Evolutionary conservation across 768 basidiomycete species (phyloP).

Genomic region (Rhizopogon salebrosus): DNA sequence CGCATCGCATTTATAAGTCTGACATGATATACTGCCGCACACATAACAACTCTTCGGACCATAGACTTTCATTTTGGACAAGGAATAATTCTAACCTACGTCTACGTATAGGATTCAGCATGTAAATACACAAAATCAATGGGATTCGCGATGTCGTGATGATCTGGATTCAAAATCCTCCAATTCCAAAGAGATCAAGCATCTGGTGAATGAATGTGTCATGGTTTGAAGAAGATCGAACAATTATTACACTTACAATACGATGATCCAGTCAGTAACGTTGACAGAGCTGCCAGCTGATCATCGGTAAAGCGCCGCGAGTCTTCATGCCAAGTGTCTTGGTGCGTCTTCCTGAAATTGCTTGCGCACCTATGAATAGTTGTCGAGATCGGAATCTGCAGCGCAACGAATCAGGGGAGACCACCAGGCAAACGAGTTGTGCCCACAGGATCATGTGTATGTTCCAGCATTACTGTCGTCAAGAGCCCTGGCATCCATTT

Average conservation of each 20-base stretch:
- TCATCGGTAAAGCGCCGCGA: slow-evolving; percentile 82
- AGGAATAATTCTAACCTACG: neutral
- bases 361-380: slow-evolving; percentile 78
- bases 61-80: neutral
- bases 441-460: slow-evolving; percentile 76
- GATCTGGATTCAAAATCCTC: neutral
- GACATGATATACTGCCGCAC: neutral
- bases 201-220: neutral
- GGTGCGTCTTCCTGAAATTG: slow-evolving; percentile 77
- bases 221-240: slow-evolving; percentile 12
- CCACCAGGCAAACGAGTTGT: neutral
- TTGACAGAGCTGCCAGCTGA: slow-evolving; percentile 75
- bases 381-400: slow-evolving; percentile 77
- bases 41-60: neutral
- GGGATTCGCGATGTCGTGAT: neutral
- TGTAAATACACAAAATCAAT: neutral
- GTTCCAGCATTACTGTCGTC: slow-evolving; percentile 72
- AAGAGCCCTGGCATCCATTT: slow-evolving; percentile 86
- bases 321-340: slow-evolving; percentile 90
- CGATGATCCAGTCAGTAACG: slow-evolving; percentile 80
- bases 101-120: neutral
- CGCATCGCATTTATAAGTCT: slow-evolving; percentile 37
- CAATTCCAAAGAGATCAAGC: slow-evolving; percentile 1
- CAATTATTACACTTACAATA: slow-evolving; percentile 50
- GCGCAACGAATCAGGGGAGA: slow-evolving; percentile 3